These are phyloP conservation scores for Hylodesmum podocarpum DNA, from an alignment of 306 rosid genomes.

Conservation along the genomic window DNA sequence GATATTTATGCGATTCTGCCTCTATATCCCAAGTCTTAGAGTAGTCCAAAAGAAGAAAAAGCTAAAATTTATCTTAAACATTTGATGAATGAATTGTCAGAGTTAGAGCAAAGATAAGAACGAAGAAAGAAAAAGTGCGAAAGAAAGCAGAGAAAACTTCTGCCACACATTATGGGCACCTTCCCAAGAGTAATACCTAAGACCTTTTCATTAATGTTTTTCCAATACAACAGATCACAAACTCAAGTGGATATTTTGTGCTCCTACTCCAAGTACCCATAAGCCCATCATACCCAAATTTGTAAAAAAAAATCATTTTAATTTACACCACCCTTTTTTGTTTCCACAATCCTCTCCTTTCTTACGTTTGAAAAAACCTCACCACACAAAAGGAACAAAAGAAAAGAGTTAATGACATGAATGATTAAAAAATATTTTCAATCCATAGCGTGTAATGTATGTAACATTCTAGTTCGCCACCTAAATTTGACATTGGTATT, in stretches of 20 bases:
- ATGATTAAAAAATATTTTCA: background rate
- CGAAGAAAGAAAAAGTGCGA: background rate
- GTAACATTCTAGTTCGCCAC: background rate
- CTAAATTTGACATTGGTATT: background rate
- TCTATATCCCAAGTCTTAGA: background rate
- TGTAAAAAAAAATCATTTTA: background rate
- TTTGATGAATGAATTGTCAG: background rate
- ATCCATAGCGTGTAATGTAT: background rate
- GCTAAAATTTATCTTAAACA: background rate
- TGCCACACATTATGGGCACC: slow-evolving; percentile 23
- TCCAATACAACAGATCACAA: background rate
- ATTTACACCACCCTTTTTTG: background rate
- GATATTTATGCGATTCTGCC: background rate
- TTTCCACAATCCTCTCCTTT: background rate
- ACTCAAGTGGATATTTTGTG: slow-evolving; percentile 5
- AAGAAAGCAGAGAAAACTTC: slow-evolving; percentile 26
- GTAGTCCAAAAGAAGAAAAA: background rate
- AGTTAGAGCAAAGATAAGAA: background rate
- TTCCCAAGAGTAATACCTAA: background rate
- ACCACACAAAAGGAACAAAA: background rate
- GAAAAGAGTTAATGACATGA: background rate
- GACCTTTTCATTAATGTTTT: background rate
- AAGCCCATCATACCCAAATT: background rate
- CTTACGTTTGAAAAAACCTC: background rate
- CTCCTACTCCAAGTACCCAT: background rate